phyloP scores from a whole-genome alignment of 2,329 filamentous ascomycete species.

The Penicillium sp. region DNA sequence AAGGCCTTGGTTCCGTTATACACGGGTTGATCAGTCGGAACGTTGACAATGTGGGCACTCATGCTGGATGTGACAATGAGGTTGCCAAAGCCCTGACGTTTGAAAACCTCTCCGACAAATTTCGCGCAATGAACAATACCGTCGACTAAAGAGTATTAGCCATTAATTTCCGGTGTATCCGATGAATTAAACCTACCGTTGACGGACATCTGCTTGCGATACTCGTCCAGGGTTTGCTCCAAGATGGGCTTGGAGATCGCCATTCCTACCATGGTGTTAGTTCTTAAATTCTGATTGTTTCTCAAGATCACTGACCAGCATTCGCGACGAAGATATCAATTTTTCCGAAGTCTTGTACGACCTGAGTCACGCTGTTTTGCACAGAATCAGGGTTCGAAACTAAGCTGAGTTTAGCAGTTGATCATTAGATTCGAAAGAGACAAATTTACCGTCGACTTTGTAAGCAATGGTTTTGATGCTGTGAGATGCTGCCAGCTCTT shows the following conservation, averaged over 20 bases:
- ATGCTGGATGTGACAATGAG: slow-evolving; percentile 59
- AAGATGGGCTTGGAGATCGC: slow-evolving; percentile 60
- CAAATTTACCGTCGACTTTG: slow-evolving; percentile 44
- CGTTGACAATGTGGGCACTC: slow-evolving; percentile 57
- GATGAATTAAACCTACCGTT: slow-evolving; percentile 48
- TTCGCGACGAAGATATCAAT: slow-evolving; percentile 53
- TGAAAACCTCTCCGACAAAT: slow-evolving; percentile 50
- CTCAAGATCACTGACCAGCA: slow-evolving; percentile 34
- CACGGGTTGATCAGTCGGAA: slow-evolving; percentile 58
- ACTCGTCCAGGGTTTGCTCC: slow-evolving; percentile 58
- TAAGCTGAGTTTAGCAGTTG: slow-evolving; percentile 15
- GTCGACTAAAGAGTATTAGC: slow-evolving; percentile 42
- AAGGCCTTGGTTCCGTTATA: slow-evolving; percentile 63
- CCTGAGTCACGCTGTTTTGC: slow-evolving; percentile 36
- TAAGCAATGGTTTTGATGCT: slow-evolving; percentile 47
- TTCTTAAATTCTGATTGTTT: not conserved
- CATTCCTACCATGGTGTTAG: slow-evolving; percentile 49
- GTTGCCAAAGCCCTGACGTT: slow-evolving; percentile 44
- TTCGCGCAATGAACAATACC: slow-evolving; percentile 53
- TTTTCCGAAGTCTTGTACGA: slow-evolving; percentile 46
- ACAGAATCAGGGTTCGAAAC: slow-evolving; percentile 49
- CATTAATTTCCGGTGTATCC: not conserved
- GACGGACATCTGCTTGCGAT: slow-evolving; percentile 57
- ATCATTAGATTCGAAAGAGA: not conserved
- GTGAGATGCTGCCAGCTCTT: slow-evolving; percentile 39